phyloP scores from a whole-genome alignment of 164 flowering plant genomes.

The Vitis riparia region DNA sequence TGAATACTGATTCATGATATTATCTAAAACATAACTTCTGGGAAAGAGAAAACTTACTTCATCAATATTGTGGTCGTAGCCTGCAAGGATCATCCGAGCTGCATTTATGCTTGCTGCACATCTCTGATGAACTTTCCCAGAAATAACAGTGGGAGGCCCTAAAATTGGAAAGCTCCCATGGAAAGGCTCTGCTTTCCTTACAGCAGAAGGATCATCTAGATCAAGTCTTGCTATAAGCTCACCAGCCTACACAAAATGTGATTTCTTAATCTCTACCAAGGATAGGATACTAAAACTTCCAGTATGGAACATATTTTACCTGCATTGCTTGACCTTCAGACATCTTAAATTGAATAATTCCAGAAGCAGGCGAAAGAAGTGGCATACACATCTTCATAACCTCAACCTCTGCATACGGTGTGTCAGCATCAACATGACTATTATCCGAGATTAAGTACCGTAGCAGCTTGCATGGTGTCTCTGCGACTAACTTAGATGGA shows the following conservation, averaged over 20 bases:
- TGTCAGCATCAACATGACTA: constrained; percentile 89
- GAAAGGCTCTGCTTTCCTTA: constrained; percentile 97
- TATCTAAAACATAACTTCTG: too few species aligned
- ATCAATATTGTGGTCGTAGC: constrained; percentile 92
- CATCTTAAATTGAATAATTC: constrained; percentile 74
- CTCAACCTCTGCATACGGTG: constrained; percentile 98
- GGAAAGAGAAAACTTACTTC: constrained; percentile 51
- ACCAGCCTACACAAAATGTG: constrained; percentile 65
- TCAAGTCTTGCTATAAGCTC: constrained; percentile 94
- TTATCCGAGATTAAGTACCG: constrained; percentile 81
- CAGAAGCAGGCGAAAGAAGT: constrained; percentile 96
- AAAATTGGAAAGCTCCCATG: constrained; percentile 84
- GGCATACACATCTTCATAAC: constrained; percentile 99
- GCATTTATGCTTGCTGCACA: constrained; percentile 94
- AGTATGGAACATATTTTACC: constrained; percentile 39
- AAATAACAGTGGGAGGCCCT: constrained; percentile 93
- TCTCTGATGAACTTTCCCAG: constrained; percentile 97
- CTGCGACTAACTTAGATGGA: constrained; percentile 97
- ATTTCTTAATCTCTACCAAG: constrained; percentile 2
- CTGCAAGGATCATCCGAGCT: constrained; percentile 96
- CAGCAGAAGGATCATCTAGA: constrained; percentile 98
- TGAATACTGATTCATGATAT: background rate
- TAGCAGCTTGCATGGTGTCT: constrained; percentile 99
- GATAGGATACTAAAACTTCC: background rate
- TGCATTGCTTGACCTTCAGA: constrained; percentile 99